phyloP scores from a whole-genome alignment of 192 early-diverging fungal genomes.

The Chytriomyces sp. region DNA sequence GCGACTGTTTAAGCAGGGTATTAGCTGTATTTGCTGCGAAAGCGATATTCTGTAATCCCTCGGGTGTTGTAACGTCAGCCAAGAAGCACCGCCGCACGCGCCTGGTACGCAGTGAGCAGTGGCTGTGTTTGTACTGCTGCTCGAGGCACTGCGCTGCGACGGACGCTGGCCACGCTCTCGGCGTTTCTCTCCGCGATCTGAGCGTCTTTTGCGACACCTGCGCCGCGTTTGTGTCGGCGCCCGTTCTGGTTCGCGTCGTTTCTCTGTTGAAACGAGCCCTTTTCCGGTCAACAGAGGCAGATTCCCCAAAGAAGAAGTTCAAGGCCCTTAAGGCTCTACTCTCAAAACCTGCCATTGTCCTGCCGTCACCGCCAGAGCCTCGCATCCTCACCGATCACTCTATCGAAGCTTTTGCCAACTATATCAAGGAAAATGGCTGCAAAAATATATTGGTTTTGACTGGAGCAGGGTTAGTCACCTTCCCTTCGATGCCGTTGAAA shows the following conservation, averaged over 20 bases:
- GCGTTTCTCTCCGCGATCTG: neutral
- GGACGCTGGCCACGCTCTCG: neutral
- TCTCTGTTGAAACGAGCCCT: neutral
- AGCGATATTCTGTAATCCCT: too few relatives aligned
- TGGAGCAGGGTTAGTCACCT: neutral
- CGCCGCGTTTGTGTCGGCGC: neutral
- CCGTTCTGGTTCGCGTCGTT: neutral
- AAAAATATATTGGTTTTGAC: constrained; percentile 65
- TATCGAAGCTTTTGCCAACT: constrained; percentile 45
- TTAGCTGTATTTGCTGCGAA: too few relatives aligned
- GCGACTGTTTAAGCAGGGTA: too few relatives aligned
- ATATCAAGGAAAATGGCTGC: constrained; percentile 41
- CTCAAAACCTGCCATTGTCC: neutral
- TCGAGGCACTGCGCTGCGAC: neutral
- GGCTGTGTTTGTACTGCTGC: neutral
- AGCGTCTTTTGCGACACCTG: neutral
- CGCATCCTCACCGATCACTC: constrained; percentile 24
- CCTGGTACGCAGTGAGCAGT: neutral
- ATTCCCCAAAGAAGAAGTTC: neutral
- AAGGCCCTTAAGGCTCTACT: neutral
- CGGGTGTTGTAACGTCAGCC: too few relatives aligned
- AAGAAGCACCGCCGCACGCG: neutral
- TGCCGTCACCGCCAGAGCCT: neutral
- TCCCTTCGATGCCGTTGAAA: neutral
- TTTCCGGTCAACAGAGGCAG: too few relatives aligned